Base-by-base conservation (phyloP, 108 stramenopile genomes). In the Asterionellopsis glacialis region DNA sequence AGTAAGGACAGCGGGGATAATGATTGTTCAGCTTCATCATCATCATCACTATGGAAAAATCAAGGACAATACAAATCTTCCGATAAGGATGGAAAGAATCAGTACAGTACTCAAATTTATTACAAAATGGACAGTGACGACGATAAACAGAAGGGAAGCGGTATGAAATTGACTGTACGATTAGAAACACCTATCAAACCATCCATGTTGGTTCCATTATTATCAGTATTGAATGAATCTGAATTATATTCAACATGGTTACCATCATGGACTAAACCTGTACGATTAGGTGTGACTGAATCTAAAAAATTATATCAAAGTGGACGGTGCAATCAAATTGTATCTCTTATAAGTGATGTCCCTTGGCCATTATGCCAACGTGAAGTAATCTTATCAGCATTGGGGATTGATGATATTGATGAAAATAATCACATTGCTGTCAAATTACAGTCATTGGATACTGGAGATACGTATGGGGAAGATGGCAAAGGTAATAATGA, bases 141-240 rank as follows among this genome's bases (percentile, higher is more conserved):
- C n/a, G n/a, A n/a, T n/a, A n/a, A n/a, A n/a, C n/a, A n/a, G n/a
- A n/a, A n/a, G n/a, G 41, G 54, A 21, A 40, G 63, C 18, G n/a
- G n/a, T n/a, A n/a, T n/a, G n/a, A 40, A 57, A 41, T 51, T 88
- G 40, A 81, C 74, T 11, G 81, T 75, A 55, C 79, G 87, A 9
- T 73, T 88, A 21, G 85, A 86, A 72, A 83, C 78, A 16, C 77
- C 81, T 1, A 72, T 90, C 26, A 62, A 68, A n/a, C 44, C 62
- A 16, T 52, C 38, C 22, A 51, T 86, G 38, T 24, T 90, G 39
- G 81, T 85, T 3, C 85, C 88, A 0, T 51, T 90, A 11, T 56
- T 90, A 15, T 69, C 82, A 42, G 85, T 84, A 11, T 61, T 90
- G 14, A 90, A 90, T 52, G 88, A 90, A 64, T 77, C 74, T 18